Percentiles rank a stretch among this genome's conserved stretches.
Evolutionary conservation across 208 protist species (phyloP).

Genomic region (Crithidia brevicula): DNA sequence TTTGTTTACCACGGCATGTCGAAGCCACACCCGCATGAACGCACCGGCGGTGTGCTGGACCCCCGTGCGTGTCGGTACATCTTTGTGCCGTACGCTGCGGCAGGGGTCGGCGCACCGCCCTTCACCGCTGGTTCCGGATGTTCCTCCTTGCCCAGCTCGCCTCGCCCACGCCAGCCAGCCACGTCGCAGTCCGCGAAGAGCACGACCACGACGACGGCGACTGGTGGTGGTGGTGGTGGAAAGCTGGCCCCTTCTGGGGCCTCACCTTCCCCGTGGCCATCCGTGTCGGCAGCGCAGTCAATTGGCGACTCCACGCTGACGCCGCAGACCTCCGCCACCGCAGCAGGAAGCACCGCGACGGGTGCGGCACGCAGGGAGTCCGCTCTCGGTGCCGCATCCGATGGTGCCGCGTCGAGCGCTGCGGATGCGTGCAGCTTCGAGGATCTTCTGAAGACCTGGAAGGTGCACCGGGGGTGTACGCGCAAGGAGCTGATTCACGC

Average conservation of each 20-base stretch:
- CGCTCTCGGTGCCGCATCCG: not conserved
- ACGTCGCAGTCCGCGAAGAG: no score
- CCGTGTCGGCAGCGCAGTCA: conserved; percentile 17
- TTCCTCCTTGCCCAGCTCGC: conserved; percentile 9
- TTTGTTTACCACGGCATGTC: conserved; percentile 53
- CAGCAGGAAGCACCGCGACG: not conserved
- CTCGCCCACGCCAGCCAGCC: not conserved
- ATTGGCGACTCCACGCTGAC: conserved; percentile 15
- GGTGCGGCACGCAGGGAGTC: not conserved
- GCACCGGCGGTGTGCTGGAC: conserved; percentile 23
- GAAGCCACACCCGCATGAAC: conserved; percentile 5
- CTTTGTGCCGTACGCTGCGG: conserved; percentile 29
- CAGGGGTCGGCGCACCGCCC: not conserved
- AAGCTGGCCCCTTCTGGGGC: not conserved
- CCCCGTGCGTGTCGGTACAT: conserved; percentile 31
- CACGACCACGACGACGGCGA: conserved; percentile 1
- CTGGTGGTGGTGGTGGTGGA: conserved; percentile 5
- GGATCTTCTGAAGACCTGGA: conserved; percentile 39
- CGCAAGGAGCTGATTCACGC: conserved; percentile 79
- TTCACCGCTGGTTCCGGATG: no score
- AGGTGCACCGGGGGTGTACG: conserved; percentile 68
- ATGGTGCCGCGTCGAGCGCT: not conserved
- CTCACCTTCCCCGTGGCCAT: conserved; percentile 5
- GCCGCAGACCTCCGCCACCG: conserved; percentile 7
- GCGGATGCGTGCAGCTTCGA: conserved; percentile 25